Evolutionary conservation across 345 rosid genomes (phyloP), one percentile per base, ranked within the genome.

Genomic region (Eucalyptus dawsonii): DNA sequence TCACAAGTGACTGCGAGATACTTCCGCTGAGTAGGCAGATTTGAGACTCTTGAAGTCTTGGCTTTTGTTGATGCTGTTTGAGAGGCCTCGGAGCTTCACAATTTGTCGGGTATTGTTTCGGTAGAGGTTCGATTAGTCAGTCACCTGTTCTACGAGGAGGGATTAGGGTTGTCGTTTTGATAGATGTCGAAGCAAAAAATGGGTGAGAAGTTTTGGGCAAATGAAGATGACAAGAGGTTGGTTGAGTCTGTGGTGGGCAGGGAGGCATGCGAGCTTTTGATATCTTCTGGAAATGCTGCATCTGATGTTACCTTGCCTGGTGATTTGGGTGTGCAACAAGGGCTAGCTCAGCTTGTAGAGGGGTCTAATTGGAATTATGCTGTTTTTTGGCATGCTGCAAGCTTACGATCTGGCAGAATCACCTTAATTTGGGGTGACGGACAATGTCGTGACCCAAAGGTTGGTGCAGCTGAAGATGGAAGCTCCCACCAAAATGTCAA

Each of bases 371-470:
- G 99, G 99, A 97, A 94, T 87, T 96, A 98, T 86, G 96, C 95
- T 8, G 92, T 97, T 89, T 95, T 94, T 93, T 98, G 99, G 98
- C 88, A 91, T 25, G 95, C 92, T 6, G 93, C 94, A 3, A 92
- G 91, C 88, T 91, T 94, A 81, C 95, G 92, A 92, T 94, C 98
- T 9, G 97, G 96, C 27, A 99, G 95, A 50, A 90, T 94, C 37
- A 88, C 95, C 90, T 93, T 97, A 94, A 89, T 92, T 49, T 97
- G 98, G 98, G 98, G 98, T 42, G 99, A 97, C 91, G 99, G 99
- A 27, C 93, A 93, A 91, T 96, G 93, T 89, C 92, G 92, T 90
- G 92, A 92, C 87, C 87, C 91, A 14, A 93, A 91, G 86, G 88
- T 47, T 91, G 92, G 93, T 13, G 91, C 88, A 49, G 89, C 88